Base-by-base conservation (phyloP, 163 green algal species). In the Prototheca cutis region DNA sequence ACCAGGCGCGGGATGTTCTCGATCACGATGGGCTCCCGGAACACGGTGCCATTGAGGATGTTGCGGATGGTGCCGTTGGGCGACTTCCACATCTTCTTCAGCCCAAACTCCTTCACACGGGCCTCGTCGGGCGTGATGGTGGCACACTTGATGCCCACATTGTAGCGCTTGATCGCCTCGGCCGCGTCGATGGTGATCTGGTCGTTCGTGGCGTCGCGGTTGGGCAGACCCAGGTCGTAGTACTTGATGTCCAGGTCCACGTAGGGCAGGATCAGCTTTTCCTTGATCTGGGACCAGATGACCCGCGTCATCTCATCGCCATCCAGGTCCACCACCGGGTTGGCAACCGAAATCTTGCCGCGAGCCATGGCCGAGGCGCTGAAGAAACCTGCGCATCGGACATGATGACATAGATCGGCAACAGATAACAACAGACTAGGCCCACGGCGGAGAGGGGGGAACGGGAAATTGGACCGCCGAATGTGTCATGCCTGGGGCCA, bases 61-160 rank as follows among this genome's bases (percentile, higher is more conserved):
- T 97, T 97, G 23, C 90, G 73, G 63, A 73, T 71, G 57, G 89
- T 96, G 56, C 90, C 90, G 68, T 98, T 98, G 69, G 90, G 90
- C 55, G 62, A 84, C 52, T 75, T 84, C 89, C 89, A 98, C 90
- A 98, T 98, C 79, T 94, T 89, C 70, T 97, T 97, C 21, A 98
- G 84, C 5, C 67, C 68, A 57, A 98, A 97, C 80, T 98, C 91
- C 77, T 94, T 79, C 15, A 98, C 91, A 27, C 91, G 79, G 2
- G 78, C 89, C 78, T 97, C 91, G 61, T 98, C 91, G 4, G 91
- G 90, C 0, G 91, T 98, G 80, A 98, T 98, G 45, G 91, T 98
- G 15, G 91, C 91, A 61, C 91, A 98, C 78, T 98, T 98, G 75
- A 98, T 94, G 59, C 91, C 91, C 48, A 98, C 91, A 31, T 88